phyloP scores from a whole-genome alignment of 2,329 filamentous ascomycete species.

The Dryadomyces sulphureus region DNA sequence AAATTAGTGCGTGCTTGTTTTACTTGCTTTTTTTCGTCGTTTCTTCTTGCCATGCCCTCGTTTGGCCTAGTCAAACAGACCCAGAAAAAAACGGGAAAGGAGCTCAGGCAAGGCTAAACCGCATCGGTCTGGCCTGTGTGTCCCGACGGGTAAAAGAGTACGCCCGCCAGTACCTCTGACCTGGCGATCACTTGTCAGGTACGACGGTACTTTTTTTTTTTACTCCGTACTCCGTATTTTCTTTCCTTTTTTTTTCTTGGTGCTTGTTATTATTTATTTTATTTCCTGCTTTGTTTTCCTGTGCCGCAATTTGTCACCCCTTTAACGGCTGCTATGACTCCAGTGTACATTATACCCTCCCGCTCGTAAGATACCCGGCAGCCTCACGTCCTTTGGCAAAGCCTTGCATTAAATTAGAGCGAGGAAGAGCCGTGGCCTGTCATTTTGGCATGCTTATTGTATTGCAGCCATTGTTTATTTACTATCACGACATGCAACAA shows the following conservation, averaged over 20 bases:
- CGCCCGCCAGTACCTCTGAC: no score
- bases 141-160: no score
- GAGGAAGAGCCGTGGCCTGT: conserved; percentile 9
- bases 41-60: no score
- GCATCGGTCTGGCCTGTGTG: no score
- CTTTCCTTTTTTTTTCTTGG: neutral
- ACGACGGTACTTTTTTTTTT: neutral
- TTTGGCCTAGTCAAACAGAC: no score
- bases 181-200: neutral
- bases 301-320: neutral
- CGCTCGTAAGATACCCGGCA: neutral
- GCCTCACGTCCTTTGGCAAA: neutral
- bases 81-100: neutral
- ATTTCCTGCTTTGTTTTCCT: neutral
- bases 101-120: neutral
- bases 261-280: neutral
- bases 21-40: no score
- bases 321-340: neutral
- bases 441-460: no score
- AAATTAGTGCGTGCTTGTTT: no score
- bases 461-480: no score
- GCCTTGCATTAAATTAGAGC: conserved; percentile 9
- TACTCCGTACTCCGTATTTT: no score
- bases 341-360: neutral
- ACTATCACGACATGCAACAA: no score